These are phyloP conservation scores for Hypericum androsaemum DNA, from an alignment of 345 rosid genomes.

Conservation along the genomic window DNA sequence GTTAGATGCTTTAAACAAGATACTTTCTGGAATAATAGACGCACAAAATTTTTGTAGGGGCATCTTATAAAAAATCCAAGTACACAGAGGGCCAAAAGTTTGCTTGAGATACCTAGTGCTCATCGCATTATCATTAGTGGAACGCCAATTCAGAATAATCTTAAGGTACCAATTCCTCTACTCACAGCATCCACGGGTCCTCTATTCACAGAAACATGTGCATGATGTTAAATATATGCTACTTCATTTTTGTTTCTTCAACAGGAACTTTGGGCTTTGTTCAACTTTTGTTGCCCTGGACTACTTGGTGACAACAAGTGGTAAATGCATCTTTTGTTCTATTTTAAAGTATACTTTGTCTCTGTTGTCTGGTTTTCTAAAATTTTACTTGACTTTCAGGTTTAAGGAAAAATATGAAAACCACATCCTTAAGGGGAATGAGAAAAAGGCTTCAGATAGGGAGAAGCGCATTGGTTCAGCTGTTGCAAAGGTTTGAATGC, in stretches of 20 bases:
- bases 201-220: constrained; percentile 2
- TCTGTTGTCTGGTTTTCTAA: constrained; percentile 15
- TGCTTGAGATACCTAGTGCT: constrained; percentile 87
- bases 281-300: constrained; percentile 86
- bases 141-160: constrained; percentile 93
- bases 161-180: constrained; percentile 49
- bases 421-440: constrained; percentile 77
- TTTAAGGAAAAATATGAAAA: constrained; percentile 75
- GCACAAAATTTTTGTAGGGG: constrained; percentile 37
- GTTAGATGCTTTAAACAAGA: too few relatives aligned
- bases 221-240: background rate
- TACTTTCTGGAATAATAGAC: too few relatives aligned
- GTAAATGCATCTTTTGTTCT: constrained; percentile 35
- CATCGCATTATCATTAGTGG: constrained; percentile 89
- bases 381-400: constrained; percentile 32
- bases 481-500: constrained; percentile 67
- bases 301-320: constrained; percentile 74
- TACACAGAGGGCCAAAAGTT: constrained; percentile 96
- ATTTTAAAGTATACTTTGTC: constrained; percentile 9
- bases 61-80: constrained; percentile 95
- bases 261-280: constrained; percentile 94
- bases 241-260: constrained; percentile 12
- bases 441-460: constrained; percentile 83
- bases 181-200: constrained; percentile 4
- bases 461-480: constrained; percentile 82